phyloP scores from a whole-genome alignment of 139 green algal genomes.

The Raphidocelis subcapitata region DNA sequence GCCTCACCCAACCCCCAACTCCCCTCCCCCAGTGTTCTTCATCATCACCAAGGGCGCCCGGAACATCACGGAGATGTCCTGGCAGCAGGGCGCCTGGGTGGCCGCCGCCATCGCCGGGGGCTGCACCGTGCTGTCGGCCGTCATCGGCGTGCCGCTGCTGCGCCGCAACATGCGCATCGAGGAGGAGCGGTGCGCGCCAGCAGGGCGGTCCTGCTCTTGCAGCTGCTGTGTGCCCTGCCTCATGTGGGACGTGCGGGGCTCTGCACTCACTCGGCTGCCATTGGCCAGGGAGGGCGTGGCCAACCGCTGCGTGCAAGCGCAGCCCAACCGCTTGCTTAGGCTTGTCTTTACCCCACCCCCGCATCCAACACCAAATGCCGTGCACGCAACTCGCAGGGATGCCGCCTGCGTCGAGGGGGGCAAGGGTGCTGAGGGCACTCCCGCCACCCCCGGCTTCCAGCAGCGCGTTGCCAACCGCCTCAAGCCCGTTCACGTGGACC shows the following conservation, averaged over 20 bases:
- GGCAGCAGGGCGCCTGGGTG: constrained; percentile 9
- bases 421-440: too few species aligned
- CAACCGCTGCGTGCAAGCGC: neutral
- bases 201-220: neutral
- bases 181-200: neutral
- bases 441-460: neutral
- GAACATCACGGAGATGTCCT: constrained; percentile 1
- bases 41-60: constrained; percentile 17
- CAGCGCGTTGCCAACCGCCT: neutral
- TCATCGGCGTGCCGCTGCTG: neutral
- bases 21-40: neutral
- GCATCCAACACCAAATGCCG: neutral
- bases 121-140: neutral
- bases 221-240: constrained; percentile 7
- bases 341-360: neutral
- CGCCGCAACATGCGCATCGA: neutral
- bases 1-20: neutral
- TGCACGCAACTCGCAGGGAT: neutral
- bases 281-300: neutral
- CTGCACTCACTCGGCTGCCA: too few species aligned
- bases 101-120: constrained; percentile 9
- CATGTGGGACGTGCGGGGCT: neutral
- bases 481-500: constrained; percentile 18
- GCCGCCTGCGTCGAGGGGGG: too few species aligned
- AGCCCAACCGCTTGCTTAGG: neutral